Evolutionary conservation across 306 rosid genomes (phyloP).

Genomic region (barrel medic (Medicago truncatula)): DNA sequence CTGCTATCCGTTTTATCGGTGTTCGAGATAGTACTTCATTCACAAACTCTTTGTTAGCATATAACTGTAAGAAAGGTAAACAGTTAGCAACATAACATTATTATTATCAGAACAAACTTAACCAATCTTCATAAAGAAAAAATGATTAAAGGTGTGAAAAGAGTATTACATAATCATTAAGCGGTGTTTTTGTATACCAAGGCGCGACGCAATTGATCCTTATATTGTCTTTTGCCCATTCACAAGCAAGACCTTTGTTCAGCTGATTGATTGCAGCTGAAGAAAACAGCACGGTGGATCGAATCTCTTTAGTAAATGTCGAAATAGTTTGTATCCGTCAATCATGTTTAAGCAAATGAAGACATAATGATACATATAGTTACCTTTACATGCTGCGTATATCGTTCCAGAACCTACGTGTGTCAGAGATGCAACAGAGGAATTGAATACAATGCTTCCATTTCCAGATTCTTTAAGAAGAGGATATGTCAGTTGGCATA

Average conservation of each 20-base stretch:
- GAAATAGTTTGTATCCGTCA: constrained; percentile 13
- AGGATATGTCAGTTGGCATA: constrained; percentile 72
- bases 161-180: constrained; percentile 66
- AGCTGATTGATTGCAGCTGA: constrained; percentile 94
- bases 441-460: constrained; percentile 84
- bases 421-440: constrained; percentile 69
- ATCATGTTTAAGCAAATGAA: constrained; percentile 35
- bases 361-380: constrained; percentile 35
- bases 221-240: constrained; percentile 94
- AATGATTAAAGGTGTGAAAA: neutral
- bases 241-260: constrained; percentile 77
- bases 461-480: constrained; percentile 76
- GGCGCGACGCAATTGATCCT: constrained; percentile 86
- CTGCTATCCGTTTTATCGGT: constrained; percentile 70
- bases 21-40: constrained; percentile 57
- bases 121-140: too few species aligned
- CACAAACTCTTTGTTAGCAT: constrained; percentile 49
- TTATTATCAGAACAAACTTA: neutral
- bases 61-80: constrained; percentile 53
- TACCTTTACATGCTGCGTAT: constrained; percentile 82
- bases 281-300: constrained; percentile 29
- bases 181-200: constrained; percentile 79
- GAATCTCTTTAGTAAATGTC: constrained; percentile 1
- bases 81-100: neutral
- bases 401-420: constrained; percentile 59